Conservation (phyloP, 2,329 filamentous ascomycete species). For the Penicillium carneum region DNA sequence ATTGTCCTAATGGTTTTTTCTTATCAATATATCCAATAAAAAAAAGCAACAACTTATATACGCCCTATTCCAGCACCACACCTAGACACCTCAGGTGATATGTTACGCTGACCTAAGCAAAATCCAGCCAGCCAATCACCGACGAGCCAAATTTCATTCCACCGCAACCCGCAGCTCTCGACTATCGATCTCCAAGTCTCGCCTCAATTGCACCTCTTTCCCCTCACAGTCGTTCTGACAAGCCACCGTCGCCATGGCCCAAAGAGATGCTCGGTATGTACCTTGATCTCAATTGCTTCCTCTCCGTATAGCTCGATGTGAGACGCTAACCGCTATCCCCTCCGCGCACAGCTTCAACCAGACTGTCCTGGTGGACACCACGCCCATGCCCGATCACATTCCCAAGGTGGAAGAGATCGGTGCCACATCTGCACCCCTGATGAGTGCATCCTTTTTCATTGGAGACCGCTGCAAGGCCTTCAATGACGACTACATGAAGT, state of each 20-base stretch:
- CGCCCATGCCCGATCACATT: slow-evolving; percentile 88
- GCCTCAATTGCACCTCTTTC: slow-evolving; percentile 32
- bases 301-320: neutral
- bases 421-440: slow-evolving; percentile 86
- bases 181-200: slow-evolving; percentile 33
- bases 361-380: slow-evolving; percentile 90
- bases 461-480: slow-evolving; percentile 91
- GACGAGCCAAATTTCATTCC: slow-evolving; percentile 42
- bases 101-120: slow-evolving; percentile 33
- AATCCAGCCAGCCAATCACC: slow-evolving; percentile 44
- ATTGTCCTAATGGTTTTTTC: neutral
- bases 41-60: neutral
- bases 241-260: slow-evolving; percentile 40
- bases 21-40: too few species aligned
- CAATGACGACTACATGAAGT: slow-evolving; percentile 99
- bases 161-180: slow-evolving; percentile 39
- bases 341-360: slow-evolving; percentile 81
- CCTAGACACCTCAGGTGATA: neutral
- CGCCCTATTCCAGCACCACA: slow-evolving; percentile 1
- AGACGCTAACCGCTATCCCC: slow-evolving; percentile 34
- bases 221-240: slow-evolving; percentile 28
- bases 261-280: slow-evolving; percentile 44
- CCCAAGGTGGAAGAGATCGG: slow-evolving; percentile 94
- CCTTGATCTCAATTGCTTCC: neutral
- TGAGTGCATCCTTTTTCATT: slow-evolving; percentile 95